These are phyloP conservation scores for Proteromonas lacertae DNA, from an alignment of 352 stramenopile species.

Conservation along the genomic window DNA sequence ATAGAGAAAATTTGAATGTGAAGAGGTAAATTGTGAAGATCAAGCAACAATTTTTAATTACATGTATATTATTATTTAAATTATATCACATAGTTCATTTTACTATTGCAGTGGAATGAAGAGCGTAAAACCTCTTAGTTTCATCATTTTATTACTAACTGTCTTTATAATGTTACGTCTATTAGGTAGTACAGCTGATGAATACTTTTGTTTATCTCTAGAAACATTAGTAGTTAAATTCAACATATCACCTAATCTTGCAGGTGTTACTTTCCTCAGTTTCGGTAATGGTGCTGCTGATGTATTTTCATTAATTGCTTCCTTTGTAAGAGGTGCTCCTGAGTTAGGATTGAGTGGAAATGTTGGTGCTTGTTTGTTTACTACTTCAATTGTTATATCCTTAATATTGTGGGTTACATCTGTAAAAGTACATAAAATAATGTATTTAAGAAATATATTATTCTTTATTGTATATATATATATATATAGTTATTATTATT, in stretches of 20 bases:
- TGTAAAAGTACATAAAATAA: conserved; percentile 1
- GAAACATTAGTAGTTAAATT: conserved; percentile 12
- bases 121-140: too few relatives aligned
- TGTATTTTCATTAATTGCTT: conserved; percentile 52
- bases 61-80: too few relatives aligned
- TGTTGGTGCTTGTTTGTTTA: conserved; percentile 65
- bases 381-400: conserved; percentile 55
- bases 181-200: not conserved
- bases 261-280: conserved; percentile 74
- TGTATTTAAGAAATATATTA: conserved; percentile 7
- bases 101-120: too few relatives aligned
- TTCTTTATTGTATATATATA: too few relatives aligned
- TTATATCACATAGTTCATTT: too few relatives aligned
- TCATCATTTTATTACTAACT: conserved; percentile 19
- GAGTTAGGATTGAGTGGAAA: conserved; percentile 50
- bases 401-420: conserved; percentile 24
- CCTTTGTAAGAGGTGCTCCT: conserved; percentile 16
- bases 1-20: too few relatives aligned
- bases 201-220: not conserved
- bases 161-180: not conserved
- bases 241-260: conserved; percentile 41
- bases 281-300: conserved; percentile 85
- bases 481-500: too few relatives aligned
- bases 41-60: too few relatives aligned
- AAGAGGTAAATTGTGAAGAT: too few relatives aligned